Base-by-base conservation (phyloP, 2,329 filamentous ascomycete genomes). In the Cytospora piceicola region DNA sequence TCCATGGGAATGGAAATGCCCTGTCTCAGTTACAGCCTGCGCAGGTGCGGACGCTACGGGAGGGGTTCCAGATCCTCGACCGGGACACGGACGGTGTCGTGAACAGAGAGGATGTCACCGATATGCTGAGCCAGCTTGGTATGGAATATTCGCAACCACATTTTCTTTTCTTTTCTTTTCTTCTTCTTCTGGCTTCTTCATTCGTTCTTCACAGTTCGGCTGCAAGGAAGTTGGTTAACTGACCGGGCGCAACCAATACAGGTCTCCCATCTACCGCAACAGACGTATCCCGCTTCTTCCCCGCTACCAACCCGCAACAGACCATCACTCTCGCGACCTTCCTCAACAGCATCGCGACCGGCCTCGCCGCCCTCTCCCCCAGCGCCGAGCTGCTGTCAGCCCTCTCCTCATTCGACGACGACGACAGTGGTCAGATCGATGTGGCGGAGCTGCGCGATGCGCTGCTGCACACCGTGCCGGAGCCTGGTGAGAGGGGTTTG, bases 351-450 rank as follows among this genome's bases (percentile, higher is more conserved):
- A 82, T 99, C 2, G 91, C 94, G 0, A 85, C 87, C 12, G 85
- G 91, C 2, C 82, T 98, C 3, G 86, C 88, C 1, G 85, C 88
- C 0, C 82, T 98, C 22, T 96, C 92, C 0, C 89, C 91, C 0
- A 86, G 88, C 27, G 85, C 88, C 20, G 95, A 99, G 75, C 84
- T 99, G 12, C 81, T 93, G 24, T 94, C 93, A 1, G 95, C 95
- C 0, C 94, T 99, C 71, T 93, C 93, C 2, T 95, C 95, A 0
- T 98, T 98, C 75, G 95, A 99, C 74, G 92, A 96, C 68, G 93
- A 96, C 69, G 95, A 99, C 75, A 95, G 91, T 72, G 95, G 95
- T 3, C 93, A 97, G 77, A 88, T 98, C 49, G 93, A 98, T 74
- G 80, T 96, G 24, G 85, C 81, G 0, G 93, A 97, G 76, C 79